Percentiles rank a stretch among this genome's conserved stretches.
Conservation (phyloP, 768 basidiomycete genomes). For the Termitomyces sp. region DNA sequence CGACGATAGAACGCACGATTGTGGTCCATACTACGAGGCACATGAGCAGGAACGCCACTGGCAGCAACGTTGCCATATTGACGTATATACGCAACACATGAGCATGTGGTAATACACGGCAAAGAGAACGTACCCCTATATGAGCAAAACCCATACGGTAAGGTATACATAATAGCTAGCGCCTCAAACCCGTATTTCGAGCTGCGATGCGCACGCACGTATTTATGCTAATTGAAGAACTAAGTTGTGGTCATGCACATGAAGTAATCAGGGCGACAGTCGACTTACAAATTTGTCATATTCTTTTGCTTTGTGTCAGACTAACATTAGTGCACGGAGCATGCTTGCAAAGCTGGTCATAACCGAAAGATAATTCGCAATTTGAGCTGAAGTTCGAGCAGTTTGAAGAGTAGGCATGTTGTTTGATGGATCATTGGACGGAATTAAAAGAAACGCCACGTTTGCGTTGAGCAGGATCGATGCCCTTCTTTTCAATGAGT, state of each 20-base stretch:
- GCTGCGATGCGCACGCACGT: neutral
- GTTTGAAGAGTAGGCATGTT: no score
- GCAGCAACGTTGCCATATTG: conserved; percentile 1
- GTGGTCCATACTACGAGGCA: neutral
- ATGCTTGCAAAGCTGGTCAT: no score
- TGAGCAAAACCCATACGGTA: conserved; percentile 8
- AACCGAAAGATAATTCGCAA: no score
- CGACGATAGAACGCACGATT: neutral
- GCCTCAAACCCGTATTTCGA: neutral
- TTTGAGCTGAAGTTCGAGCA: no score
- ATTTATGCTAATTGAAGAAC: neutral
- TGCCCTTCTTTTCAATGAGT: no score
- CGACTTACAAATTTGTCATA: no score
- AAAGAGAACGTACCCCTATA: conserved; percentile 3
- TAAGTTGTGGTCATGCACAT: neutral
- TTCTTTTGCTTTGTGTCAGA: no score
- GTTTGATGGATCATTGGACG: no score
- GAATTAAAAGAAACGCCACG: no score
- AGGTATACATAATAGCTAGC: conserved; percentile 6
- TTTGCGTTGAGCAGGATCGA: no score
- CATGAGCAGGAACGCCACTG: conserved; percentile 1
- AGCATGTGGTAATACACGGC: neutral
- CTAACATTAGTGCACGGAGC: no score
- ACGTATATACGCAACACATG: neutral
- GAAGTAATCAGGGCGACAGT: neutral